Evolutionary conservation across 2,329 filamentous ascomycete genomes (phyloP).

Genomic region (Chaetomiaceae sp.): DNA sequence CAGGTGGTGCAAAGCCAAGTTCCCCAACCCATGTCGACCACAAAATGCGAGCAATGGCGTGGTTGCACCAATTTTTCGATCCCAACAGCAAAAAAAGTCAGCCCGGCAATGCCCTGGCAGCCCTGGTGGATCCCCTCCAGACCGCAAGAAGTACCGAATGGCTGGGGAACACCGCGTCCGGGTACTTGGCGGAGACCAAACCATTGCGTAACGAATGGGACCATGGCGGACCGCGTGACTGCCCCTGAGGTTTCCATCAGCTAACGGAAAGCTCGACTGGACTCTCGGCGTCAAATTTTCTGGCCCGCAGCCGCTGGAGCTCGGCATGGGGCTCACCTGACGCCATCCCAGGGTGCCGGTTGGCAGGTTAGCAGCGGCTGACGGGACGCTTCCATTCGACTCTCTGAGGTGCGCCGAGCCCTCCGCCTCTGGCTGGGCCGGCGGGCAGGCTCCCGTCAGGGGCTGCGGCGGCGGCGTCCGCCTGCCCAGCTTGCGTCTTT

Average conservation of each 20-base stretch:
- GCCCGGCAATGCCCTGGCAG: constrained; percentile 9
- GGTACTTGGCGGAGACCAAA: constrained; percentile 21
- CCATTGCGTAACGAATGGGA: constrained; percentile 27
- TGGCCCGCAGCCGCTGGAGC: constrained; percentile 14
- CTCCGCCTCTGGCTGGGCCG: neutral
- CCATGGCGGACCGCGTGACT: constrained; percentile 25
- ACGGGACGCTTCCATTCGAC: neutral
- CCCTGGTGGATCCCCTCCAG: neutral
- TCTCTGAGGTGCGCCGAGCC: too few species aligned
- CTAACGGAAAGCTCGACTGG: constrained; percentile 22
- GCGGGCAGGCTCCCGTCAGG: too few species aligned
- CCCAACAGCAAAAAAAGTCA: too few species aligned
- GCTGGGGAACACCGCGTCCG: constrained; percentile 6
- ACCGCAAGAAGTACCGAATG: constrained; percentile 11
- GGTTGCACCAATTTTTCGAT: constrained; percentile 4
- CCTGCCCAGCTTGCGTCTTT: constrained; percentile 5
- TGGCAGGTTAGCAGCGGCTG: neutral
- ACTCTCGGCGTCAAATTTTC: constrained; percentile 24
- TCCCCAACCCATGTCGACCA: neutral
- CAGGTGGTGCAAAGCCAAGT: constrained; percentile 20
- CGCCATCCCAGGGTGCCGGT: constrained; percentile 7
- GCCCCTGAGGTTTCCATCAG: constrained; percentile 27
- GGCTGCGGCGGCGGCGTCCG: neutral
- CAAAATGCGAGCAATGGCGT: neutral
- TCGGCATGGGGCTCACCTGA: constrained; percentile 11